Percentiles rank a stretch among this genome's conserved stretches.
Conservation (phyloP, 148 eudicot genomes). For the Limonium bicolor region DNA sequence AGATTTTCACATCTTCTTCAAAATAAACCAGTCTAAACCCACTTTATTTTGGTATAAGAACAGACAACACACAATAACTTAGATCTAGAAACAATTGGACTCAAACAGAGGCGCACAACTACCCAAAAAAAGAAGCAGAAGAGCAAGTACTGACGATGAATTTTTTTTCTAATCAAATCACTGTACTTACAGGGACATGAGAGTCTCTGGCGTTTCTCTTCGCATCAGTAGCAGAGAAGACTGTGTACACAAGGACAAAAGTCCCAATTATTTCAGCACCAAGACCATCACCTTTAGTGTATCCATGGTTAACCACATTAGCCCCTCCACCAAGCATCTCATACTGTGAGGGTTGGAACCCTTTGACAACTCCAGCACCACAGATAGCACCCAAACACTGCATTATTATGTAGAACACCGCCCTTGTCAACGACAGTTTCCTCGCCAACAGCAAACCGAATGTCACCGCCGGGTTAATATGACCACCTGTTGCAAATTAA, state of each 20-base stretch:
- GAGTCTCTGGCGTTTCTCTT: conserved; percentile 86
- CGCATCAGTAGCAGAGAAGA: conserved; percentile 92
- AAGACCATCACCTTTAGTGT: conserved; percentile 73
- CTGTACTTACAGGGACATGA: conserved; percentile 66
- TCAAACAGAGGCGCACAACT: too few relatives aligned
- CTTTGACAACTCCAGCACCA: conserved; percentile 84
- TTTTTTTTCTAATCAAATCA: neutral
- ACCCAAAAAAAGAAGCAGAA: too few relatives aligned
- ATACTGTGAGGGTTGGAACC: conserved; percentile 31
- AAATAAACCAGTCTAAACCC: too few relatives aligned
- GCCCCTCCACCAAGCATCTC: conserved; percentile 48
- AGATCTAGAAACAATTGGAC: too few relatives aligned
- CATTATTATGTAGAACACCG: conserved; percentile 78
- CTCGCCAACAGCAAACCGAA: conserved; percentile 76
- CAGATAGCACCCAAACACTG: conserved; percentile 82
- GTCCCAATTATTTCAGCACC: conserved; percentile 92
- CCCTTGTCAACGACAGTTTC: conserved; percentile 69
- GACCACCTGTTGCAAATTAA: conserved; percentile 97
- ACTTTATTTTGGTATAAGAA: too few relatives aligned
- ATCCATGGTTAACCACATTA: conserved; percentile 54
- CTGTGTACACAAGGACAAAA: conserved; percentile 85
- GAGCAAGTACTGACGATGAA: too few relatives aligned
- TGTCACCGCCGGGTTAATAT: conserved; percentile 87
- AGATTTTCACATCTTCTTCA: neutral
- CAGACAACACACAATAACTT: too few relatives aligned